Percentiles rank a stretch among this genome's conserved stretches.
Conservation (phyloP, 228 moss, liverwort and hornwort genomes). For the Sphagnum magellanicum region DNA sequence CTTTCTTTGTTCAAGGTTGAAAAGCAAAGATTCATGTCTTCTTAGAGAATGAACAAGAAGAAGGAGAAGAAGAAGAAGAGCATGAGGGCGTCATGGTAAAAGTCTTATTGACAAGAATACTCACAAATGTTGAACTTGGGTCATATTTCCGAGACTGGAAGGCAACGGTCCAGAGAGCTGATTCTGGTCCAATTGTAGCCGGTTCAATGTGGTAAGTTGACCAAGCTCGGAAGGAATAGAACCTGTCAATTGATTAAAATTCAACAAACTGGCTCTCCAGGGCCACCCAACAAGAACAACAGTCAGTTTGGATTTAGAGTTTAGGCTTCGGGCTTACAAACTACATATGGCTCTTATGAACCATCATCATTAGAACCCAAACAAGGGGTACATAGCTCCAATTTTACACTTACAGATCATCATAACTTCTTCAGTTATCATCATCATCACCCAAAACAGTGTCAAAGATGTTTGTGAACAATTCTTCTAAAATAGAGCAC, state of each 20-base stretch:
- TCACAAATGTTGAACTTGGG: slow-evolving; percentile 23
- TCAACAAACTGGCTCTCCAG: slow-evolving; percentile 28
- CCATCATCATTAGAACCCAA: not conserved
- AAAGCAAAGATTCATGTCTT: too few species aligned
- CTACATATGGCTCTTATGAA: not conserved
- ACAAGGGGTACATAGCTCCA: too few species aligned
- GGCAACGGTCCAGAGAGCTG: slow-evolving; percentile 20
- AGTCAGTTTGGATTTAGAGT: not conserved
- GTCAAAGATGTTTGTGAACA: too few species aligned
- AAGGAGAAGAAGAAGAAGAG: too few species aligned
- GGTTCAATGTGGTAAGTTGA: slow-evolving; percentile 15
- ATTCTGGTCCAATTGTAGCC: slow-evolving; percentile 36
- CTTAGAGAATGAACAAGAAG: too few species aligned
- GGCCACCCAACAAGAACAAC: not conserved
- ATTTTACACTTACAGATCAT: not conserved
- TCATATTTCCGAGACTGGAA: slow-evolving; percentile 21
- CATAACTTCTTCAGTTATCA: not conserved
- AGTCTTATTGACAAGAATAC: not conserved
- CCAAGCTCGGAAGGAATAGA: slow-evolving; percentile 28
- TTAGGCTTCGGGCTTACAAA: too few species aligned
- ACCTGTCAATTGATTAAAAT: slow-evolving; percentile 21
- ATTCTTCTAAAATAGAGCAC: not conserved
- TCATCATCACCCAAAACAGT: too few species aligned
- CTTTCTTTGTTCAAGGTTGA: too few species aligned
- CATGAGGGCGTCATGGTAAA: too few species aligned